Evolutionary conservation across 495 filamentous ascomycete species (phyloP).

Genomic region (Penicillium waksmanii): DNA sequence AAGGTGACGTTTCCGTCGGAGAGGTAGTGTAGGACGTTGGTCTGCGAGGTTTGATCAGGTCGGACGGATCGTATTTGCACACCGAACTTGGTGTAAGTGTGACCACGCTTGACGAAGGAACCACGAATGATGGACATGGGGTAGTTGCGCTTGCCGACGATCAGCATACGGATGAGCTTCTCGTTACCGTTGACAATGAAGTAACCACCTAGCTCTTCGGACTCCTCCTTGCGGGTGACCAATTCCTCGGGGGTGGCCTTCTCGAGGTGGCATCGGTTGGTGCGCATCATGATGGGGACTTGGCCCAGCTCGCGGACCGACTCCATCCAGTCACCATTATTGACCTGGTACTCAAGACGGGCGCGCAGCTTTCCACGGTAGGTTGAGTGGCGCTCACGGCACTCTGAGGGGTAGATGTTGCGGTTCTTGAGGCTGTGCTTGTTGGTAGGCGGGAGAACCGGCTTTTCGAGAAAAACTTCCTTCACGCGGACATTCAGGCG

Average conservation of each 20-base stretch:
- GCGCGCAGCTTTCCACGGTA: constrained; percentile 87
- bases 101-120: constrained; percentile 83
- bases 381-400: constrained; percentile 88
- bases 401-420: constrained; percentile 89
- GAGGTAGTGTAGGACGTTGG: constrained; percentile 94
- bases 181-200: constrained; percentile 75
- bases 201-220: constrained; percentile 91
- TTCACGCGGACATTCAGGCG: constrained; percentile 72
- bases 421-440: constrained; percentile 75
- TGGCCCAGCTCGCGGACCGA: constrained; percentile 82
- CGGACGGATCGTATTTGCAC: constrained; percentile 89
- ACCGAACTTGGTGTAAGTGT: constrained; percentile 84
- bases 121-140: constrained; percentile 91
- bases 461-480: constrained; percentile 77
- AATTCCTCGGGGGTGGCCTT: constrained; percentile 79
- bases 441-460: constrained; percentile 73
- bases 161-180: constrained; percentile 90
- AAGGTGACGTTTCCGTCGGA: constrained; percentile 94
- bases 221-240: constrained; percentile 85
- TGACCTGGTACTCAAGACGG: constrained; percentile 79
- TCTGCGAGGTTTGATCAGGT: constrained; percentile 96
- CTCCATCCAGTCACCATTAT: constrained; percentile 80
- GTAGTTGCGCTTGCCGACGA: constrained; percentile 86
- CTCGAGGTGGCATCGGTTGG: constrained; percentile 88
- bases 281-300: constrained; percentile 92